phyloP scores from a whole-genome alignment of 306 rosid genomes.

The Vicia faba region DNA sequence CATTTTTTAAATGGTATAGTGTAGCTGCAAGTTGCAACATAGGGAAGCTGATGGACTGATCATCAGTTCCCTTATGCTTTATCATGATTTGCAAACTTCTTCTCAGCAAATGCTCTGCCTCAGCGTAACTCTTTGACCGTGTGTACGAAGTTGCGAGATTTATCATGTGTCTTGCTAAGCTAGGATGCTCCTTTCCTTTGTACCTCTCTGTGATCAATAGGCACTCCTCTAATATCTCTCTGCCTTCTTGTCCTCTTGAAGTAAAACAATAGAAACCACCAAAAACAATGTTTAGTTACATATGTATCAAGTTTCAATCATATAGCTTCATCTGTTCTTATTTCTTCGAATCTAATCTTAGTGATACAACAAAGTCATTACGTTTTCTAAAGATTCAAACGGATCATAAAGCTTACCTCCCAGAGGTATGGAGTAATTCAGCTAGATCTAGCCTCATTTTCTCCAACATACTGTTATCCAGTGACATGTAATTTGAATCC shows the following conservation, averaged over 20 bases:
- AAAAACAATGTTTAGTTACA: slow-evolving; percentile 30
- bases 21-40: slow-evolving; percentile 90
- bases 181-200: slow-evolving; percentile 77
- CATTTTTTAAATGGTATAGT: slow-evolving; percentile 68
- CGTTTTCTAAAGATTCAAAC: not conserved
- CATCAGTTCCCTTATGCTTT: slow-evolving; percentile 57
- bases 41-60: slow-evolving; percentile 75
- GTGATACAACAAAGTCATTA: slow-evolving; percentile 24
- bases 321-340: not conserved
- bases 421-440: slow-evolving; percentile 76
- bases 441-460: slow-evolving; percentile 87
- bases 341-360: not conserved
- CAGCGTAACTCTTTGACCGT: slow-evolving; percentile 64
- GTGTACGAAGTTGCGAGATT: slow-evolving; percentile 86
- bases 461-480: slow-evolving; percentile 70
- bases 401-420: slow-evolving; percentile 55
- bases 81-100: slow-evolving; percentile 65
- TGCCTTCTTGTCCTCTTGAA: slow-evolving; percentile 82
- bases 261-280: slow-evolving; percentile 30
- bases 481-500: slow-evolving; percentile 72
- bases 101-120: slow-evolving; percentile 79
- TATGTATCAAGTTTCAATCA: slow-evolving; percentile 10
- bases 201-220: slow-evolving; percentile 62
- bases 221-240: slow-evolving; percentile 80
- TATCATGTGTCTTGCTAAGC: slow-evolving; percentile 66